Conservation (phyloP, 192 early-diverging fungal genomes). For the Mortierella antarctica region DNA sequence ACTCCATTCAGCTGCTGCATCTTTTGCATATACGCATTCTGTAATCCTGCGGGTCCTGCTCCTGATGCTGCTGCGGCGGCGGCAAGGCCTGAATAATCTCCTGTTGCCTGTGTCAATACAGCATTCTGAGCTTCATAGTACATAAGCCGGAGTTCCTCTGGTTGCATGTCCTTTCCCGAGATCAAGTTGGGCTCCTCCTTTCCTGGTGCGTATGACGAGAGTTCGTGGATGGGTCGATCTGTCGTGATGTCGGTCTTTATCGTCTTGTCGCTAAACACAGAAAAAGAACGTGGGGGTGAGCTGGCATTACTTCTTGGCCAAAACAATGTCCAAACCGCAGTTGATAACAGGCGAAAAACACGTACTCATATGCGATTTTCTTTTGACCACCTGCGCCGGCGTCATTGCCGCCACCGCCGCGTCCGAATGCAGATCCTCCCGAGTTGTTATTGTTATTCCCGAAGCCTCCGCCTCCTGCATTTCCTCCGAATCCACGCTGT, state of each 20-base stretch:
- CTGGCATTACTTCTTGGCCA: not conserved
- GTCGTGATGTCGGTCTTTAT: constrained; percentile 55
- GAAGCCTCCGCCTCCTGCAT: constrained; percentile 5
- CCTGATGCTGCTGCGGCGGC: constrained; percentile 10
- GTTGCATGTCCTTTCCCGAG: constrained; percentile 68
- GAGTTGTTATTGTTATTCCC: constrained; percentile 7
- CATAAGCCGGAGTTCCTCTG: constrained; percentile 70
- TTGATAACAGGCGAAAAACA: not conserved
- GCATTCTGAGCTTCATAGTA: constrained; percentile 56
- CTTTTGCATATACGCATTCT: constrained; percentile 35
- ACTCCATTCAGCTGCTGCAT: constrained; percentile 33
- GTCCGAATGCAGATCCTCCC: constrained; percentile 16
- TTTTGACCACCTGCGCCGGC: constrained; percentile 6
- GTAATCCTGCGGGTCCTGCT: constrained; percentile 37
- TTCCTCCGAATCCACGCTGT: constrained; percentile 9
- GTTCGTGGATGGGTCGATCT: constrained; percentile 61
- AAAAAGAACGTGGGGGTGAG: not conserved
- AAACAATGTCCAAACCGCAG: not conserved
- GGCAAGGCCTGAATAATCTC: constrained; percentile 28
- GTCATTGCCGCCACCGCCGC: constrained; percentile 1
- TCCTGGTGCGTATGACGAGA: constrained; percentile 69
- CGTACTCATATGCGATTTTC: constrained; percentile 45
- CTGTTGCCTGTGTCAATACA: constrained; percentile 18
- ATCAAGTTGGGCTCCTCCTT: constrained; percentile 69
- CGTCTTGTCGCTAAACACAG: constrained; percentile 46